Evolutionary conservation across 164 flowering plant genomes (phyloP).

Genomic region (Vitis labrusca): DNA sequence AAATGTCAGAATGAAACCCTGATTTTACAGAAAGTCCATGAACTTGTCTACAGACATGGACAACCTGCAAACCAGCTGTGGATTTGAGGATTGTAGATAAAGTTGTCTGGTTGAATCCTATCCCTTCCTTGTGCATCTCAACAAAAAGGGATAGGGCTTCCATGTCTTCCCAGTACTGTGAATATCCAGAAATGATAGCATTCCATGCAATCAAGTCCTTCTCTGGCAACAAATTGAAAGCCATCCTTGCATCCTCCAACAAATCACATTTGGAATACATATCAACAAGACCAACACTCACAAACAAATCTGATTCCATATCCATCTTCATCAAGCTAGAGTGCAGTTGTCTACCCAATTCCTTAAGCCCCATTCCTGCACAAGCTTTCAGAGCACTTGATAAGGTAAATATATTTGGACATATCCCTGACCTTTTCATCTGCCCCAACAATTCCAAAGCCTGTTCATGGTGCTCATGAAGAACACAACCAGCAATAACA

Average conservation of each 20-base stretch:
- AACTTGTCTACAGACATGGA: slow-evolving; percentile 38
- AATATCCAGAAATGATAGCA: slow-evolving; percentile 65
- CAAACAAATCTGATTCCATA: slow-evolving; percentile 44
- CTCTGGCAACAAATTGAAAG: slow-evolving; percentile 41
- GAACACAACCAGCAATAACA: slow-evolving; percentile 74
- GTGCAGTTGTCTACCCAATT: slow-evolving; percentile 69
- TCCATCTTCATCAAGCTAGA: slow-evolving; percentile 52
- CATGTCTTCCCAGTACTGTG: slow-evolving; percentile 46
- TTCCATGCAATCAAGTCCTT: slow-evolving; percentile 65
- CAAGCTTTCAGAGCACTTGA: slow-evolving; percentile 75
- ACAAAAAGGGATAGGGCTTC: slow-evolving; percentile 53
- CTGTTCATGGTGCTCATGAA: slow-evolving; percentile 44
- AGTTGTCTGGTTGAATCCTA: slow-evolving; percentile 64
- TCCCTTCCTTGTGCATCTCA: slow-evolving; percentile 37
- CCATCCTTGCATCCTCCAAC: slow-evolving; percentile 47
- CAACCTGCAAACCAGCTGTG: slow-evolving; percentile 43
- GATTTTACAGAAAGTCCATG: slow-evolving; percentile 57
- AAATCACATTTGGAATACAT: slow-evolving; percentile 66
- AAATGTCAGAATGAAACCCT: slow-evolving; percentile 47
- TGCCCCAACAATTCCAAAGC: slow-evolving; percentile 48
- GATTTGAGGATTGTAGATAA: slow-evolving; percentile 57
- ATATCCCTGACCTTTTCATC: slow-evolving; percentile 46
- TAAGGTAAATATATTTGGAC: slow-evolving; percentile 66
- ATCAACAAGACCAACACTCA: slow-evolving; percentile 68
- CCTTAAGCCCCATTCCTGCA: slow-evolving; percentile 38